These are phyloP conservation scores for Didymella segeticola DNA, from an alignment of 2,329 filamentous ascomycete species.

Conservation along the genomic window DNA sequence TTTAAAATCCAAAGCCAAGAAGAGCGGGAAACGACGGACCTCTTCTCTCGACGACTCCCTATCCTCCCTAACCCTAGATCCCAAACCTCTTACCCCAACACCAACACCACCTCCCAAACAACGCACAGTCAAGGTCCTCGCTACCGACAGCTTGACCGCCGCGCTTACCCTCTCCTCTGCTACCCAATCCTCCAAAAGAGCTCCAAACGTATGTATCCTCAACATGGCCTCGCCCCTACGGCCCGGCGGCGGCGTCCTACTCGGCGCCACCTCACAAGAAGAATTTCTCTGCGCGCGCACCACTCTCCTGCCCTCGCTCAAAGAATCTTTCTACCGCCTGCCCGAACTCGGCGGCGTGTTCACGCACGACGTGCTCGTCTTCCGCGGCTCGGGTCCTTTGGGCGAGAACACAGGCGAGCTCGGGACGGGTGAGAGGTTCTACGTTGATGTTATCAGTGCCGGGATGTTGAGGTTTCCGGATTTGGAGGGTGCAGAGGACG, in stretches of 20 bases:
- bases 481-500: slow-evolving; percentile 52
- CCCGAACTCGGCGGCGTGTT: slow-evolving; percentile 65
- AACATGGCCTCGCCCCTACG: slow-evolving; percentile 70
- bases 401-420: slow-evolving; percentile 49
- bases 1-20: slow-evolving; percentile 1
- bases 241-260: slow-evolving; percentile 67
- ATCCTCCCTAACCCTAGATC: slow-evolving; percentile 18
- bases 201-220: slow-evolving; percentile 59
- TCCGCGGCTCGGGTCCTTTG: slow-evolving; percentile 50
- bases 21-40: slow-evolving; percentile 18
- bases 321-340: slow-evolving; percentile 65
- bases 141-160: slow-evolving; percentile 62
- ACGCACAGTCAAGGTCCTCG: slow-evolving; percentile 55
- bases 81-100: no score
- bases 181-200: slow-evolving; percentile 21
- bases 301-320: slow-evolving; percentile 65
- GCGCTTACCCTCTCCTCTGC: slow-evolving; percentile 50
- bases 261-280: slow-evolving; percentile 66
- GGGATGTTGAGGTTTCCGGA: slow-evolving; percentile 67
- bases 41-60: slow-evolving; percentile 20
- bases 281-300: slow-evolving; percentile 68
- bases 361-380: slow-evolving; percentile 66
- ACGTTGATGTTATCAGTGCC: slow-evolving; percentile 64
- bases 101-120: slow-evolving; percentile 1
- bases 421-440: slow-evolving; percentile 61